Conservation (phyloP, 2,329 filamentous ascomycete species). For the Kalmusia sp. region DNA sequence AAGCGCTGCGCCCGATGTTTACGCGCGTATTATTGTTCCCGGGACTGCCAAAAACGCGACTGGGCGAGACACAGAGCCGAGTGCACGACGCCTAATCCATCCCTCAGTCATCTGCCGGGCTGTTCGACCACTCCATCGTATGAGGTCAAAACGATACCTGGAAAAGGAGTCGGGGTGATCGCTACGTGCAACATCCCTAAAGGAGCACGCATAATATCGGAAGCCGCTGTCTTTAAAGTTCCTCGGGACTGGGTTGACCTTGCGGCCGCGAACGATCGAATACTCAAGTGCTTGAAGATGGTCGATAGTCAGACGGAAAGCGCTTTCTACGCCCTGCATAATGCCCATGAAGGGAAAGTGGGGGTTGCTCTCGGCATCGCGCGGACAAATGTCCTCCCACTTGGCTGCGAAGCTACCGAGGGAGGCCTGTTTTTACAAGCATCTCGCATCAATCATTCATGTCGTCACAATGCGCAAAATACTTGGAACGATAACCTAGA, state of each 20-base stretch:
- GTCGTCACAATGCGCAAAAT: constrained; percentile 45
- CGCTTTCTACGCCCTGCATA: constrained; percentile 26
- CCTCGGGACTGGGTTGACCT: constrained; percentile 21
- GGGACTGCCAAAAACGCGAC: too few species aligned
- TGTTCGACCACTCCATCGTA: too few species aligned
- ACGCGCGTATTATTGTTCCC: too few species aligned
- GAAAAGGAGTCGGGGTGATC: constrained; percentile 52
- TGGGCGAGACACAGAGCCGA: too few species aligned
- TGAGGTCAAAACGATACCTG: constrained; percentile 25
- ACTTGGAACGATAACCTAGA: constrained; percentile 43
- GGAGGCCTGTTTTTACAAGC: constrained; percentile 45
- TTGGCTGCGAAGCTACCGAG: constrained; percentile 28
- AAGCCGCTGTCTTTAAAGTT: constrained; percentile 48
- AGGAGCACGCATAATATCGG: constrained; percentile 51
- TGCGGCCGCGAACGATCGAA: too few species aligned
- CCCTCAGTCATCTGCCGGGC: too few species aligned
- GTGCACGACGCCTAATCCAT: too few species aligned
- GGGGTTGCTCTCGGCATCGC: constrained; percentile 42
- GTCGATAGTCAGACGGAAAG: constrained; percentile 26
- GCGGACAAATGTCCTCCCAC: constrained; percentile 40
- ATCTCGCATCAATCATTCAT: constrained; percentile 48
- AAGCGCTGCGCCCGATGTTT: too few species aligned
- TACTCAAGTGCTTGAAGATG: constrained; percentile 19
- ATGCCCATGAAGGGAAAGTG: constrained; percentile 29
- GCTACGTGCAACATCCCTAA: constrained; percentile 45